phyloP scores from a whole-genome alignment of 805 yeast species.

The Metschnikowia lochheadii region DNA sequence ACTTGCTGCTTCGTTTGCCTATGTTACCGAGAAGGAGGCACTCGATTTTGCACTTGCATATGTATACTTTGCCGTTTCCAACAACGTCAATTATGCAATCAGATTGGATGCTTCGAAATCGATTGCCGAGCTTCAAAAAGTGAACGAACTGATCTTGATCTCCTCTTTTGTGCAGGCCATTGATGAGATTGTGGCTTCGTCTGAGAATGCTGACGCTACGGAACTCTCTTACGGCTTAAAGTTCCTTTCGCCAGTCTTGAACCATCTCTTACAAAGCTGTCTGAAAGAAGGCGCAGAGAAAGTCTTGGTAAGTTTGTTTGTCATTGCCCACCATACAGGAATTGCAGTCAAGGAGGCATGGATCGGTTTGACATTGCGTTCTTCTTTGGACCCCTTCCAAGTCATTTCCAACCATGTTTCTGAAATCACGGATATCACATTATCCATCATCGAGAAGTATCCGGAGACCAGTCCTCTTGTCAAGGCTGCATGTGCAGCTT shows the following conservation, averaged over 20 bases:
- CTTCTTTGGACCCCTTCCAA: slow-evolving; percentile 42
- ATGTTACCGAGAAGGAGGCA: slow-evolving; percentile 10
- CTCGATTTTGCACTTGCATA: slow-evolving; percentile 43
- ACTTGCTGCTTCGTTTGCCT: slow-evolving; percentile 29
- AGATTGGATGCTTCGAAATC: slow-evolving; percentile 32
- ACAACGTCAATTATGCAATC: slow-evolving; percentile 27
- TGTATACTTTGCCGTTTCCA: slow-evolving; percentile 45
- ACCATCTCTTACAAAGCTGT: slow-evolving; percentile 22
- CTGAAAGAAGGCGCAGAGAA: slow-evolving; percentile 14
- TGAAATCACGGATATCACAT: slow-evolving; percentile 18
- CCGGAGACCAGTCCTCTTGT: slow-evolving; percentile 43
- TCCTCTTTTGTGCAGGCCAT: slow-evolving; percentile 43
- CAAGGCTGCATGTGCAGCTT: slow-evolving; percentile 39
- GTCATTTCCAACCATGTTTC: slow-evolving; percentile 45
- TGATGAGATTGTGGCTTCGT: slow-evolving; percentile 20
- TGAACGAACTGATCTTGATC: slow-evolving; percentile 28
- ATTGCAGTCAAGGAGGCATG: slow-evolving; percentile 54
- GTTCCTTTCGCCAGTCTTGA: slow-evolving; percentile 23
- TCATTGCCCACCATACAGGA: slow-evolving; percentile 26
- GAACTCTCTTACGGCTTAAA: slow-evolving; percentile 18
- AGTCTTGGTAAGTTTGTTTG: slow-evolving; percentile 22
- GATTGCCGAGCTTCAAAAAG: slow-evolving; percentile 27
- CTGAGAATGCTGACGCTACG: slow-evolving; percentile 14
- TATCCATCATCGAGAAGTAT: slow-evolving; percentile 15
- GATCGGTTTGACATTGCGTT: slow-evolving; percentile 68